Base-by-base conservation (phyloP, 352 stramenopile species). In the Saprolegnia parasitica region DNA sequence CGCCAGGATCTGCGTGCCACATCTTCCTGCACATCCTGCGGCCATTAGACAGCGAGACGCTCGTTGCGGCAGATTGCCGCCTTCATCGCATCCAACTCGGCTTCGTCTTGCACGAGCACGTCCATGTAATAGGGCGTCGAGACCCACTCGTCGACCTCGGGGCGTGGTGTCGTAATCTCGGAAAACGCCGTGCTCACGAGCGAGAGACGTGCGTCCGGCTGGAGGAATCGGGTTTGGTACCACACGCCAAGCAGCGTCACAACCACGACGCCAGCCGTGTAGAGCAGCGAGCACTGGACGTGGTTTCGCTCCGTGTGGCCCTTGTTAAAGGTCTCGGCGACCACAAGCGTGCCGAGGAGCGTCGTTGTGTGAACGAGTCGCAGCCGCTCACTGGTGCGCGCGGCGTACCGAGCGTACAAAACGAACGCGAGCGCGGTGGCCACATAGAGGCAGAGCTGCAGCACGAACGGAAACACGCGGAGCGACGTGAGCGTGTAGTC, bases 111-210 rank as follows among this genome's bases (percentile, higher is more conserved):
- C 11, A 60, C 20, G 13, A 24, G 13, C 13, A 60, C 52, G 11
- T 60, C 52, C 20, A 24, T n/a, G 35, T 26, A 55, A 35, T 35
- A 49, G 3, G 52, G 52, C 52, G 20, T 60, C 24, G 52, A 11
- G 35, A 60, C 52, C 52, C 52, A 60, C 35, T 60, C 52, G 35
- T 60, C n/a, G 11, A 24, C 35, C 13, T 60, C 52, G 11, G 52
- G 52, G 16, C 52, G 52, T 11, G 52, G 52, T 42, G 52, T 60
- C 35, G 9, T 11, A 60, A 60, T 60, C 13, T 60, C n/a, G 8
- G 52, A 60, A n/a, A 24, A 3, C 35, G 11, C 52, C 8, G 52
- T 60, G 52, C 11, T 60, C 11, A 60, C 35, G n/a, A 20, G 20
- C 52, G 52, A 60, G 11, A 42, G n/a, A 2, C 35, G 24, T 9